Base-by-base conservation (phyloP, 805 yeast genomes). In the Kuraishia piskuri region DNA sequence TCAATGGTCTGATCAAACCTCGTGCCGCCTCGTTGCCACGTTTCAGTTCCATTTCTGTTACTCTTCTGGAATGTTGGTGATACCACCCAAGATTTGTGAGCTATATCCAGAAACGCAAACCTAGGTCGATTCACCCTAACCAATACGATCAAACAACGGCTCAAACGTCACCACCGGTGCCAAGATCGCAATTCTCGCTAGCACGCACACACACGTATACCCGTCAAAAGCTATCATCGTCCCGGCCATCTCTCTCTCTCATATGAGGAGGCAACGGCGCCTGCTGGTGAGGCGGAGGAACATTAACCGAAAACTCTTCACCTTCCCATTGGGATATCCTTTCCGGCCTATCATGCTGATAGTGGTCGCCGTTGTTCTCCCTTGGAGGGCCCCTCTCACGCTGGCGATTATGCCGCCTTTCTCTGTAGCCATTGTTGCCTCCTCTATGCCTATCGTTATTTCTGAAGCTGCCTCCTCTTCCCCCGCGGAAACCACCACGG, bases 401-500 rank as follows among this genome's bases (percentile, higher is more conserved):
- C 14, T 31, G 52, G 22, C 51, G 51, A 17, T 49, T 53, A n/a
- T 52, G 48, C 7, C 58, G 63, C 9, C 53, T 52, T 19, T 59
- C 46, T 23, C 58, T 49, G 12, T 58, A 55, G 14, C 56, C 25
- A 14, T 53, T 50, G 22, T 50, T 49, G 20, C 50, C 49, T 17
- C 44, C 46, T 8, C 54, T 54, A 12, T 52, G 52, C 19, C 48
- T 55, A 10, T 49, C 24, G 8, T 49, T 19, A 10, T 25, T 21
- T 56, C 55, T 36, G 56, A 53, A 22, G 51, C 57, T 22, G 52
- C 58, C 19, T 51, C 60, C 49, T 7, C 66, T 59, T 14, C 75
- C 75, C 53, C 72, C 69, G 19, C 50, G 47, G 22, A 54, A 19
- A 25, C 57, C 53, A n/a, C 54, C 24, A 10, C 46, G 40, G 26